These are phyloP conservation scores for Kalanchoe fedtschenkoi DNA, from an alignment of 164 flowering plant species.

Conservation along the genomic window DNA sequence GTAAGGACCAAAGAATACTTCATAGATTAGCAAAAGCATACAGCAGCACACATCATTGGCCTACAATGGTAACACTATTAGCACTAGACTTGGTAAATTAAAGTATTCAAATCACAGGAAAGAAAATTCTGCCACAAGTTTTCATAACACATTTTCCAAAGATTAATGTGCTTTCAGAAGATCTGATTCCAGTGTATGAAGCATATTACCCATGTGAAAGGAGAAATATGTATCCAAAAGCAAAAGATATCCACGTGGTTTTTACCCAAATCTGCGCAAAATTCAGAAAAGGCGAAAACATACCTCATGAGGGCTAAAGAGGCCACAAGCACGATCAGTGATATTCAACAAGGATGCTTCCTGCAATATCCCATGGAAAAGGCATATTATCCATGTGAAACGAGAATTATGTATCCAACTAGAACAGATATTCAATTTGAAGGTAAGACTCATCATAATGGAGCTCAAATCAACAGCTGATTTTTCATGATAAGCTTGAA, in stretches of 20 bases:
- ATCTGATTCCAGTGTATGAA: not conserved
- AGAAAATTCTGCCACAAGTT: not conserved
- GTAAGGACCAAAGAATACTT: too few species aligned
- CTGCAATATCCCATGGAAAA: slow-evolving; percentile 22
- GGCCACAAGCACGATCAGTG: slow-evolving; percentile 79
- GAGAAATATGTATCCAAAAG: not conserved
- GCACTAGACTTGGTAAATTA: not conserved
- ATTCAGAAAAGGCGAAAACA: not conserved
- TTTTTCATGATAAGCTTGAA: not conserved
- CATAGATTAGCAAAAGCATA: too few species aligned
- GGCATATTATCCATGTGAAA: too few species aligned
- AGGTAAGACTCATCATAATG: not conserved
- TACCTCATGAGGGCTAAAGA: slow-evolving; percentile 75
- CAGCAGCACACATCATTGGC: too few species aligned
- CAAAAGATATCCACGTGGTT: not conserved
- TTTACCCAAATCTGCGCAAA: not conserved
- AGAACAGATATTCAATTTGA: too few species aligned
- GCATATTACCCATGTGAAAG: not conserved
- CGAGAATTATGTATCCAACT: too few species aligned
- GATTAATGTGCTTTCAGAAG: not conserved
- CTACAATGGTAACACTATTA: too few species aligned
- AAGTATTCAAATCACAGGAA: not conserved
- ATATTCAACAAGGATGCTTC: slow-evolving; percentile 76
- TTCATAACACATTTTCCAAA: not conserved
- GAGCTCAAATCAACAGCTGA: not conserved